Conservation (phyloP, 768 basidiomycete species). For the Podaxis sp. region DNA sequence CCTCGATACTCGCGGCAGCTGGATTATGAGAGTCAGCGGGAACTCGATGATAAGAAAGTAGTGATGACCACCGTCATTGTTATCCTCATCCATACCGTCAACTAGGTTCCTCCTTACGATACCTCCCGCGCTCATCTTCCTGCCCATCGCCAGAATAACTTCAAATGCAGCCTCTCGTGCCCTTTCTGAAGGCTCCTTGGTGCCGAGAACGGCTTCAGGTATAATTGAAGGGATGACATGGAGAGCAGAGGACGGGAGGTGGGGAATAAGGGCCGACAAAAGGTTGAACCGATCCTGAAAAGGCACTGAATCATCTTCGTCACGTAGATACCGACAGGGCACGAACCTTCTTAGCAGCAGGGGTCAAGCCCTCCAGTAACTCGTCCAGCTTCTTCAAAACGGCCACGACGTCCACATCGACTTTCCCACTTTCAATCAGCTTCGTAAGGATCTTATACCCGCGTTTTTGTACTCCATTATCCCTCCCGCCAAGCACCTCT, state of each 20-base stretch:
- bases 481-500: conserved; percentile 70
- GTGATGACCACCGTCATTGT: conserved; percentile 40
- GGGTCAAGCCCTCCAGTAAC: conserved; percentile 59
- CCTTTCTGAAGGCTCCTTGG: conserved; percentile 96
- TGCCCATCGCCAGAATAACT: conserved; percentile 86
- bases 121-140: conserved; percentile 88
- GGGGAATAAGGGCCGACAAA: conserved; percentile 64
- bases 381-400: conserved; percentile 68
- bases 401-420: conserved; percentile 51
- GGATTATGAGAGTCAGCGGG: conserved; percentile 6
- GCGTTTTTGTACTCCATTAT: conserved; percentile 93
- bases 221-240: conserved; percentile 88
- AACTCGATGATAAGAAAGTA: conserved; percentile 1
- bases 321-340: background rate
- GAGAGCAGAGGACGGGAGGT: conserved; percentile 67
- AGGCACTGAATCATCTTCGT: conserved; percentile 9
- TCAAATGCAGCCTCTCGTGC: conserved; percentile 89
- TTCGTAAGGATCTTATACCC: conserved; percentile 87
- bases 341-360: conserved; percentile 85
- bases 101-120: conserved; percentile 73
- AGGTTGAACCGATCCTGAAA: conserved; percentile 80
- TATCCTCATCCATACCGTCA: conserved; percentile 82
- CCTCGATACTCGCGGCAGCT: conserved; percentile 77
- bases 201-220: conserved; percentile 92
- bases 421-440: conserved; percentile 63